Base-by-base conservation (phyloP, 306 rosid genomes). In the Oxytropis ochrocephala region DNA sequence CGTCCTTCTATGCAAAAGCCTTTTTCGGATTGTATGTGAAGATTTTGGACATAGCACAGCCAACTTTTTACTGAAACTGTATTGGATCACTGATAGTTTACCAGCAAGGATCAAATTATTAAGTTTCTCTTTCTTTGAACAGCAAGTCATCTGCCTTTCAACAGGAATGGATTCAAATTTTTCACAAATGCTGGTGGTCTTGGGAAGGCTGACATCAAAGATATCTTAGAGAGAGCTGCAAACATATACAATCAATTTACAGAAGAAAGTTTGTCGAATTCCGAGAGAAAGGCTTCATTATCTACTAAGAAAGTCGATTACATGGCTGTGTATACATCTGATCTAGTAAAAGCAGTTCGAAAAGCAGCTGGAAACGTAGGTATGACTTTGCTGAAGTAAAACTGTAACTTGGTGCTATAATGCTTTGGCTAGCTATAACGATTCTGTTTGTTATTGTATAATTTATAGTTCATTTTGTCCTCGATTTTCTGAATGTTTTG, bases 61-160 rank as follows among this genome's bases (percentile, higher is more conserved):
- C 42, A 33, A 8, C 54, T 29, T 33, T 35, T 64, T 61, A 57
- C 46, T 53, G 36, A 72, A 72, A 19, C 24, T 65, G 24, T 76
- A 62, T 18, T 54, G 17, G 42, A 27, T 16, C 19, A 38, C 39
- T 50, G 69, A 32, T 70, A 72, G 59, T 44, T 58, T 8, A 52
- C 29, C 11, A 65, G 50, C 17, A 58, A 10, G 64, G 59, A 30
- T 72, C 16, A 35, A 71, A 74, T 52, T 64, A 35, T 75, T 49
- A 11, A 65, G 41, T 75, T 7, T 62, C 51, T n/a, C 12, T 56
- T 13, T 46, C 52, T 75, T 73, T 81, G 81, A 79, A 79, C 89
- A 88, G 98, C 97, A 39, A 94, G 98, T 81, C 98, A 94, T 79
- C 90, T 94, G 73, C 98, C 98, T 47, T 94, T 79, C 85, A 90